These are phyloP conservation scores for Xylaria nigripes DNA, from an alignment of 495 filamentous ascomycete species.

Conservation along the genomic window DNA sequence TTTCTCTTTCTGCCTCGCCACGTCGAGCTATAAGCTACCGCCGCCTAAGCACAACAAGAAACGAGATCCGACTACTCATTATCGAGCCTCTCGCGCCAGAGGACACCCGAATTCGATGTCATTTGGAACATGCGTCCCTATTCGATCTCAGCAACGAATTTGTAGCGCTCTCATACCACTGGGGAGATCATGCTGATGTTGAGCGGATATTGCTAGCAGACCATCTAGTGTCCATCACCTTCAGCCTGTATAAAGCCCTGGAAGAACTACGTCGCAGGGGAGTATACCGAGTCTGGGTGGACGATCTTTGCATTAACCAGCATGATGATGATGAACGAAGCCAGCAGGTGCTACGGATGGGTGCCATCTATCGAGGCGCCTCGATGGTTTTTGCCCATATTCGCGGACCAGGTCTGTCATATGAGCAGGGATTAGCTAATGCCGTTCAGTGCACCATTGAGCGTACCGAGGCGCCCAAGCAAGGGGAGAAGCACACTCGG, in stretches of 20 bases:
- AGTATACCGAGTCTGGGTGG: conserved; percentile 10
- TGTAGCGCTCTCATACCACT: conserved; percentile 6
- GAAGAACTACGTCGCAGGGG: conserved; percentile 2
- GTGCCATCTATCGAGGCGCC: conserved; percentile 4
- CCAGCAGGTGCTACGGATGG: conserved; percentile 12
- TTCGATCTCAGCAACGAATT: conserved; percentile 5
- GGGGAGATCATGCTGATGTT: conserved; percentile 1
- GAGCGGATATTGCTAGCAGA: not conserved
- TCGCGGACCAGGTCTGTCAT: not conserved
- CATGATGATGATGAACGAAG: conserved; percentile 12
- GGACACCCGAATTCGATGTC: not conserved
- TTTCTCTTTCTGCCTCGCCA: not conserved
- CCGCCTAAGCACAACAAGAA: not conserved
- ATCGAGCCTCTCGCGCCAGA: not conserved
- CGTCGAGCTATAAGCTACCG: not conserved
- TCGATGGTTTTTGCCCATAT: conserved; percentile 1
- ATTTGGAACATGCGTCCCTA: conserved; percentile 1
- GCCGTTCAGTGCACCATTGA: not conserved
- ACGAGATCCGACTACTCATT: conserved; percentile 6
- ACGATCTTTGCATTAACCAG: conserved; percentile 19
- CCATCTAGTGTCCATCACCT: not conserved
- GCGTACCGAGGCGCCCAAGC: not conserved
- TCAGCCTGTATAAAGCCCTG: conserved; percentile 5
- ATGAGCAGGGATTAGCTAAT: not conserved
- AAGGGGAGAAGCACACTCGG: not conserved